phyloP scores from a whole-genome alignment of 805 yeast genomes.

The Ogataea siamensis region DNA sequence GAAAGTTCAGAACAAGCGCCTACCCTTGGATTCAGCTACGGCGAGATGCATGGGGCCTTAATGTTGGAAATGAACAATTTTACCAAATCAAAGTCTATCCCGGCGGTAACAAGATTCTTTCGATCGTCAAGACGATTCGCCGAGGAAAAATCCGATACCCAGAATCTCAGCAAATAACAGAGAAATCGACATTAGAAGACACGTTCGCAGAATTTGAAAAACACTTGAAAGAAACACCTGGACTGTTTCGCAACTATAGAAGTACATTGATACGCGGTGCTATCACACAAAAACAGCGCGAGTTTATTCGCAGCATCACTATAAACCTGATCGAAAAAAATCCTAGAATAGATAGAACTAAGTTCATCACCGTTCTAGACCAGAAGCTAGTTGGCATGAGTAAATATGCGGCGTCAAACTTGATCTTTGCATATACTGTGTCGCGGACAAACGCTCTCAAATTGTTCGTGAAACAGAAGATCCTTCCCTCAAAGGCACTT shows the following conservation, averaged over 20 bases:
- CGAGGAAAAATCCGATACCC: constrained; percentile 19
- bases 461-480: constrained; percentile 24
- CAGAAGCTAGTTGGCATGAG: constrained; percentile 18
- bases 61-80: constrained; percentile 16
- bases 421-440: constrained; percentile 33
- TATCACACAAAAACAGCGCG: constrained; percentile 26
- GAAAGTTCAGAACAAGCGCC: constrained; percentile 11
- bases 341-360: constrained; percentile 22
- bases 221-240: constrained; percentile 13
- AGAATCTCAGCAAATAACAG: constrained; percentile 10
- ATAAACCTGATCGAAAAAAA: constrained; percentile 20
- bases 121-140: constrained; percentile 12
- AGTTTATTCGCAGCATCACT: constrained; percentile 19
- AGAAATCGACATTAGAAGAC: constrained; percentile 18
- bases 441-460: constrained; percentile 29
- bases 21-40: constrained; percentile 24
- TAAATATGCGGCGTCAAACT: constrained; percentile 28
- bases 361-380: constrained; percentile 19
- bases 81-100: constrained; percentile 23
- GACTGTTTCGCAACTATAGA: constrained; percentile 8
- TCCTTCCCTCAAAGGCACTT: constrained; percentile 26
- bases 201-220: constrained; percentile 20
- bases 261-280: constrained; percentile 12
- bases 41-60: constrained; percentile 25
- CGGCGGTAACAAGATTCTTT: constrained; percentile 9